Conservation (phyloP, 2,329 filamentous ascomycete species). For the Diaporthe longicolla region DNA sequence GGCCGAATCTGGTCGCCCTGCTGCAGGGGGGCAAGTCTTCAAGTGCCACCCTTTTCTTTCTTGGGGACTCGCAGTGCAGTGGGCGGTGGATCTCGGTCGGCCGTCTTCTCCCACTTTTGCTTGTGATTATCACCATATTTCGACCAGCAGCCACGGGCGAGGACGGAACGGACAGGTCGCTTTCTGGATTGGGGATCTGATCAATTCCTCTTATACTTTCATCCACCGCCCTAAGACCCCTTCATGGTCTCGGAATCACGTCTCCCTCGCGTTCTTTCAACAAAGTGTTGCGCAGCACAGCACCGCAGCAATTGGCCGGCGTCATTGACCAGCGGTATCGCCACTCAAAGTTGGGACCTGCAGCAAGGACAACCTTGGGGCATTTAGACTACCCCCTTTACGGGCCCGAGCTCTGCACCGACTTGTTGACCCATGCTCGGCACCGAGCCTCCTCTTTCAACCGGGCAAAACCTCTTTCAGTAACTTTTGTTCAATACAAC, state of each 20-base stretch:
- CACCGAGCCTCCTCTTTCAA: not conserved
- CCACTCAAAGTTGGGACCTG: conserved; percentile 20
- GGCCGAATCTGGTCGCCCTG: conserved; percentile 20
- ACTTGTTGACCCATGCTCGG: not conserved
- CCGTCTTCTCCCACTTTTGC: conserved; percentile 33
- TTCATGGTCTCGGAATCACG: not conserved
- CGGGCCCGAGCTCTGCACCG: conserved; percentile 8
- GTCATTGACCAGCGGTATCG: conserved; percentile 31
- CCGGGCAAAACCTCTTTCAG: conserved; percentile 1
- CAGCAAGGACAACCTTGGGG: conserved; percentile 24
- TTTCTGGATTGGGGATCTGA: conserved; percentile 13
- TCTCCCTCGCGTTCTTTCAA: conserved; percentile 14
- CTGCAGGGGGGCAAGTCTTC: conserved; percentile 19
- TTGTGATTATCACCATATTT: conserved; percentile 39
- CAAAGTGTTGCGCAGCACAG: not conserved
- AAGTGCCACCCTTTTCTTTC: not conserved
- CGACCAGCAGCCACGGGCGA: conserved; percentile 11
- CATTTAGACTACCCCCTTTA: conserved; percentile 15
- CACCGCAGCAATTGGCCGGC: conserved; percentile 21
- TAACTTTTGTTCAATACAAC: conserved; percentile 34
- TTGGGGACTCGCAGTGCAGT: not conserved
- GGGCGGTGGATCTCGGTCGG: conserved; percentile 23
- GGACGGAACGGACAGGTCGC: conserved; percentile 2
- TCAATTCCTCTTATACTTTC: conserved; percentile 12
- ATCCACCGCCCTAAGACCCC: not conserved